A percentile compares a stretch with the other conserved stretches of the same genome.
phyloP scores from a whole-genome alignment of 2,329 filamentous ascomycete genomes.

The Sphaerulina populicola region DNA sequence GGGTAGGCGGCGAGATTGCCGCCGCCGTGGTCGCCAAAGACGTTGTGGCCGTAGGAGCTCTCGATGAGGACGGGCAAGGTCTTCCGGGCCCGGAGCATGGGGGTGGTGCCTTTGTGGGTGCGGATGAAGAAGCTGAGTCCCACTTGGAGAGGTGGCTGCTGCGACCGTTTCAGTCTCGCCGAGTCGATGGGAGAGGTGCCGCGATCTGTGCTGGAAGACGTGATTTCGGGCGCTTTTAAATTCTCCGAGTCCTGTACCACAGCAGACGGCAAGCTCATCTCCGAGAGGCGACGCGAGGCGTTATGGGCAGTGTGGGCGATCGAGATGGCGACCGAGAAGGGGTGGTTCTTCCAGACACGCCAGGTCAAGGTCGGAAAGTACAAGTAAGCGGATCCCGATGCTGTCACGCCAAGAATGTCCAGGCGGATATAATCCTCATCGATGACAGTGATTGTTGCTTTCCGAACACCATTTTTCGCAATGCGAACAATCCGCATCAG shows the following conservation, averaged over 20 bases:
- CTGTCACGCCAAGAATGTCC: slow-evolving; percentile 37
- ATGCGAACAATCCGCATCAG: slow-evolving; percentile 37
- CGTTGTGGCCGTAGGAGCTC: slow-evolving; percentile 32
- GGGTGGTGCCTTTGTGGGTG: slow-evolving; percentile 33
- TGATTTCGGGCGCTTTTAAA: background rate
- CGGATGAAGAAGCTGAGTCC: slow-evolving; percentile 35
- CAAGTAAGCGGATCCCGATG: slow-evolving; percentile 38
- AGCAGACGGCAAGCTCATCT: background rate
- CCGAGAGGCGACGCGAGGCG: background rate
- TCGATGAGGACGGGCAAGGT: slow-evolving; percentile 32
- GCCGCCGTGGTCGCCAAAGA: background rate
- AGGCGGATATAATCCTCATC: slow-evolving; percentile 34
- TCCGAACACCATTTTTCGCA: slow-evolving; percentile 33
- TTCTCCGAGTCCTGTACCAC: slow-evolving; percentile 1
- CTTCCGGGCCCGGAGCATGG: slow-evolving; percentile 20
- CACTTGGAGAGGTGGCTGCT: background rate
- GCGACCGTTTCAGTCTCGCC: background rate
- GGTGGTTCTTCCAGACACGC: slow-evolving; percentile 47
- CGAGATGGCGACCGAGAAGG: slow-evolving; percentile 40
- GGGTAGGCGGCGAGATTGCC: background rate
- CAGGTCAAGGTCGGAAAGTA: slow-evolving; percentile 44
- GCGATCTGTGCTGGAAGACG: too few species aligned
- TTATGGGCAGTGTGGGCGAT: background rate
- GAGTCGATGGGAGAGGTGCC: background rate
- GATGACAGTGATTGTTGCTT: slow-evolving; percentile 34